Base-by-base conservation (phyloP, 179 eudicot species). In the Silene vulgaris region DNA sequence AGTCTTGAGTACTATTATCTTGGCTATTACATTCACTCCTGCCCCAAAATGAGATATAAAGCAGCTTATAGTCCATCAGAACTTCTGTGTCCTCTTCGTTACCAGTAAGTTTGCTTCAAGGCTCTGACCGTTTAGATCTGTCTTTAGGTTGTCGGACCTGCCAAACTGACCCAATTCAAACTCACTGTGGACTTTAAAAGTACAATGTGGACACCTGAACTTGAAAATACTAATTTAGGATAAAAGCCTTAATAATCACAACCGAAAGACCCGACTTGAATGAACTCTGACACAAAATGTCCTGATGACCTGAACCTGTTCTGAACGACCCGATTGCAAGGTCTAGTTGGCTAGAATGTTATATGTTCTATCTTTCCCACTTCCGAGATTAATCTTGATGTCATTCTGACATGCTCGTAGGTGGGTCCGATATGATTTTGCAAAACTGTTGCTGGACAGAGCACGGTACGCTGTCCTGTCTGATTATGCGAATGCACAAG, bases 1-100 rank as follows among this genome's bases (percentile, higher is more conserved):
- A 92, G 89, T 80, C 90, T 95, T 7, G 88, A 89, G 81, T 93
- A 87, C 83, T 95, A 95, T 84, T 95, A 95, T 78, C 97, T 95
- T 77, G 99, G 99, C 72, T 95, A 95, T 84, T 95, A 95, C 78
- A 90, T 93, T 81, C 99, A 95, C 78, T 89, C 97, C 67, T 95
- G 97, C 87, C 86, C 78, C 77, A 95, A 95, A 83, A 95, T 95
- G 99, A 90, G 93, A 86, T 91, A 94, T 79, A 94, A 94, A 78
- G 98, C 99, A 73, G 89, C 93, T 72, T 92, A 95, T 85, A 78
- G 70, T 67, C 99, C 99, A 5, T 95, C 99, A 48, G 97, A 95
- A 87, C 97, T 95, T 75, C 90, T 92, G 30, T 95, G 99, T 75
- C 99, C 99, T 72, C 92, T 89, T 77, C 99, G 90, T 79, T 90